Conservation (phyloP, 208 protist species). For the Crithidia expoeki region DNA sequence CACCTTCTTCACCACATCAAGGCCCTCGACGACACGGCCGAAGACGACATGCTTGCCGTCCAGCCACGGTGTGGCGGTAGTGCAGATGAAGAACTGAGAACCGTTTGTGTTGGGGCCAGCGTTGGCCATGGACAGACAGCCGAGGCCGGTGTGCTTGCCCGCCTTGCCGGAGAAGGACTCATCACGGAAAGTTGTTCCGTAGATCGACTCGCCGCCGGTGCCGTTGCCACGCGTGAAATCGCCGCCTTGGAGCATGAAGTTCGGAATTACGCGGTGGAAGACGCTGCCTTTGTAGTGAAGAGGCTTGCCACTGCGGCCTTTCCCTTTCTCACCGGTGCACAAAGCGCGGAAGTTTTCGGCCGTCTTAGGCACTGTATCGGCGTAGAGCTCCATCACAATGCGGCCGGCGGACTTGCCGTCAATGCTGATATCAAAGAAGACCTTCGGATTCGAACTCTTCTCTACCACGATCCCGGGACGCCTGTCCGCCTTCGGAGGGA, state of each 20-base stretch:
- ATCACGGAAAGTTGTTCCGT: conserved; percentile 96
- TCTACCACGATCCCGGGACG: conserved; percentile 31
- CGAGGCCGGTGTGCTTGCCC: conserved; percentile 86
- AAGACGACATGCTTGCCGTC: conserved; percentile 98
- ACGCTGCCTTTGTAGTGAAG: conserved; percentile 96
- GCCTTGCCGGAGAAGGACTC: conserved; percentile 97
- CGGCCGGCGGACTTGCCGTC: conserved; percentile 67
- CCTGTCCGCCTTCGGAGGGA: conserved; percentile 52
- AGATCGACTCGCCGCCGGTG: conserved; percentile 98
- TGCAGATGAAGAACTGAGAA: conserved; percentile 95
- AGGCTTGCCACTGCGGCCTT: conserved; percentile 90
- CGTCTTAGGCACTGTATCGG: conserved; percentile 92
- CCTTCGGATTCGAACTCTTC: conserved; percentile 68
- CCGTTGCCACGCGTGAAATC: conserved; percentile 97
- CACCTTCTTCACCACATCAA: conserved; percentile 84
- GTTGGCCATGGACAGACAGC: conserved; percentile 99
- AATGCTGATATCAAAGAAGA: conserved; percentile 91
- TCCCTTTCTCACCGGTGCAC: conserved; percentile 90
- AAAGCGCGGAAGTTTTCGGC: conserved; percentile 93
- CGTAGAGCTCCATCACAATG: conserved; percentile 94
- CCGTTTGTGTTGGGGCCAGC: conserved; percentile 98
- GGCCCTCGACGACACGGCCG: conserved; percentile 89
- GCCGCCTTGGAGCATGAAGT: conserved; percentile 98
- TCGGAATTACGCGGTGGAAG: conserved; percentile 97
- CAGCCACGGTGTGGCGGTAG: conserved; percentile 82